A percentile compares a stretch with the other conserved stretches of the same genome.
Conservation (phyloP, 1,139 yeast genomes). For the Blastobotrys serpentis region DNA sequence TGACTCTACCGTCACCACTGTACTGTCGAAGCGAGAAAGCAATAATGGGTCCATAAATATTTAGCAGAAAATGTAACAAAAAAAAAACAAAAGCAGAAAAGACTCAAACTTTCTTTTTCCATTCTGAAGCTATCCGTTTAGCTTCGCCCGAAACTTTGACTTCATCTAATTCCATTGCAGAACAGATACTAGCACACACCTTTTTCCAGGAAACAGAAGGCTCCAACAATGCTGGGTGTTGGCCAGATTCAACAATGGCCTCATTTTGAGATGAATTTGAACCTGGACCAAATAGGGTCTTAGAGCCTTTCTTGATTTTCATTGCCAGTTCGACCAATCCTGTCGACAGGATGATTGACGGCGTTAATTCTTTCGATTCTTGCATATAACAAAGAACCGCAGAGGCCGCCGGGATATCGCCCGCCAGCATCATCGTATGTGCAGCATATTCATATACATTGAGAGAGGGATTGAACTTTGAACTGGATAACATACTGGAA, state of each 20-base stretch:
- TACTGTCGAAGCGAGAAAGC: slow-evolving; percentile 3
- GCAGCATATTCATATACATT: slow-evolving; percentile 29
- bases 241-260: slow-evolving; percentile 20
- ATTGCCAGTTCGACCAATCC: slow-evolving; percentile 25
- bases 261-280: slow-evolving; percentile 15
- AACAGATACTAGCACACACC: slow-evolving; percentile 14
- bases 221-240: slow-evolving; percentile 12
- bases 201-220: slow-evolving; percentile 21
- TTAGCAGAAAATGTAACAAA: no score
- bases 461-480: slow-evolving; percentile 24
- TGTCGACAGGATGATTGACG: slow-evolving; percentile 23
- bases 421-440: slow-evolving; percentile 29
- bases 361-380: slow-evolving; percentile 22
- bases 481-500: slow-evolving; percentile 22
- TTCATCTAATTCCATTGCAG: slow-evolving; percentile 9
- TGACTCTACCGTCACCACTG: neutral
- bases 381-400: slow-evolving; percentile 30
- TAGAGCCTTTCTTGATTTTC: slow-evolving; percentile 15
- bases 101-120: neutral
- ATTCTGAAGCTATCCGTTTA: slow-evolving; percentile 5
- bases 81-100: neutral
- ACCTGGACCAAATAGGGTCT: slow-evolving; percentile 10
- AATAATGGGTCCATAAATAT: slow-evolving; percentile 1
- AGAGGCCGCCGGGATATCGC: slow-evolving; percentile 24
- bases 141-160: slow-evolving; percentile 10